Evolutionary conservation across 257 asterid genomes (phyloP), one percentile per base, ranked within the genome.

Genomic region (Solanum appendiculatum): DNA sequence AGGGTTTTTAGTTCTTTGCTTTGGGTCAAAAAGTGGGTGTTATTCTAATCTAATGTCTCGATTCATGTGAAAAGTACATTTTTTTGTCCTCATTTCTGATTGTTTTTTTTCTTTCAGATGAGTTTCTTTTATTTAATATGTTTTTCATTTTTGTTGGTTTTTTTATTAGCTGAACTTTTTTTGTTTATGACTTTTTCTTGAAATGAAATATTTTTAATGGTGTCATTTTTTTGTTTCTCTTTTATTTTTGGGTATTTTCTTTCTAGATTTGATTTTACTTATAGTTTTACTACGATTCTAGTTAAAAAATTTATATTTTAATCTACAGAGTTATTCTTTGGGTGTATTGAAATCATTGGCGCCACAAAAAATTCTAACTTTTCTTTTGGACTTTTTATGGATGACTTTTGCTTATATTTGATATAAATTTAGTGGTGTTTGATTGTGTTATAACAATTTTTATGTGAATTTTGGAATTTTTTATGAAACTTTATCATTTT

Each of bases 361-460:
- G 18, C 74, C 51, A 48, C 15, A 44, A 34, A 73, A 91, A 94
- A 93, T 94, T 95, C 94, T 94, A 93, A 91, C 39, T 91, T 56
- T 44, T 63, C 86, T 56, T 88, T 13, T 58, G 86, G 85, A 27
- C 34, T 86, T 37, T 86, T 56, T 27, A 77, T 74, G 69, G 31
- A 9, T 51, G 86, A 85, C 86, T 75, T 63, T 14, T 78, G 8
- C 36, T 77, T 42, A 42, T 6, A 42, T 48, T 9, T 44, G 31
- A 58, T 77, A 48, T 83, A n/a, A 31, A 36, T 66, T 82, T 74
- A 39, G 83, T 6, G 63, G 39, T 36, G 83, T n/a, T 88, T 83
- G 84, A 48, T 15, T 64, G 85, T 82, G 81, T 13, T 40, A 5
- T 69, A 9, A 77, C 88, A 87, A 87, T 51, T 87, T 88, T 86